Evolutionary conservation across 208 protist species (phyloP).

Genomic region (Acanthamoeba triangularis): DNA sequence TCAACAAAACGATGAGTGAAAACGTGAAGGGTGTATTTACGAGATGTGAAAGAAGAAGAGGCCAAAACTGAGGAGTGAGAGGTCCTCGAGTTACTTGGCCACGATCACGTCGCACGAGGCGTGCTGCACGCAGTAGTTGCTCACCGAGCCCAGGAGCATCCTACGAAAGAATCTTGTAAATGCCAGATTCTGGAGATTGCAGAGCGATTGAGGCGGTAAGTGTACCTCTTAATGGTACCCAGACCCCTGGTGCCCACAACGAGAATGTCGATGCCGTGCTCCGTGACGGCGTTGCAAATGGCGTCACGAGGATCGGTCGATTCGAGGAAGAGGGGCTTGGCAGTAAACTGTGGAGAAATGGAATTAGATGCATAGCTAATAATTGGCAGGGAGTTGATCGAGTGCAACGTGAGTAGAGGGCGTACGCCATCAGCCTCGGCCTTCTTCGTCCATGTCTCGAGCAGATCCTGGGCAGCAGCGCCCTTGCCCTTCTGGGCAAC

Average conservation of each 20-base stretch:
- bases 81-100: constrained; percentile 53
- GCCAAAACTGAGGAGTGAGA: background rate
- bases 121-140: constrained; percentile 70
- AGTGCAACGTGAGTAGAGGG: too few relatives aligned
- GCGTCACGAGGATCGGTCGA: constrained; percentile 40
- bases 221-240: constrained; percentile 61
- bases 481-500: constrained; percentile 27
- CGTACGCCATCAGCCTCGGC: constrained; percentile 29
- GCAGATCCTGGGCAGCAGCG: constrained; percentile 7
- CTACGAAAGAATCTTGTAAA: background rate
- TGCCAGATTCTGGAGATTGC: background rate
- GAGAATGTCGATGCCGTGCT: constrained; percentile 31
- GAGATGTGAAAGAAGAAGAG: background rate
- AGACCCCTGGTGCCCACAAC: constrained; percentile 64
- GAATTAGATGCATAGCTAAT: background rate
- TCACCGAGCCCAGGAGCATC: constrained; percentile 51
- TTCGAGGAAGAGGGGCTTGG: constrained; percentile 40
- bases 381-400: background rate
- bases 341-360: background rate
- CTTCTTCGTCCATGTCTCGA: constrained; percentile 34
- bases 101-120: constrained; percentile 54
- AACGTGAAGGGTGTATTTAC: too few relatives aligned
- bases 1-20: too few relatives aligned
- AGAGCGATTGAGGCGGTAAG: background rate
- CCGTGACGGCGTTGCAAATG: constrained; percentile 44